Base-by-base conservation (phyloP, 768 basidiomycete genomes). In the Leccinellum rugosiceps region DNA sequence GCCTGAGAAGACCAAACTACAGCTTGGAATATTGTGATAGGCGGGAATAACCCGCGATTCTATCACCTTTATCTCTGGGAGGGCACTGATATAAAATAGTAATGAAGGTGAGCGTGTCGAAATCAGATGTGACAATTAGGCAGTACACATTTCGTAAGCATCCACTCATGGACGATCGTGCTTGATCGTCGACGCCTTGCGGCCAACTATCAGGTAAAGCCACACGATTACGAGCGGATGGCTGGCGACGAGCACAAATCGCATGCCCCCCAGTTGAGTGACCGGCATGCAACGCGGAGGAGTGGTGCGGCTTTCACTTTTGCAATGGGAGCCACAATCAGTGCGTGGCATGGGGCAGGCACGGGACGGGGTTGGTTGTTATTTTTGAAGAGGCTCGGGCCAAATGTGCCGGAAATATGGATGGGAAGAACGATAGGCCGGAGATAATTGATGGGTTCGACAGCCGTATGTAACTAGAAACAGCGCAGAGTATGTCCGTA, bases 51-150 rank as follows among this genome's bases (percentile, higher is more conserved):
- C 49, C 46, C 31, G 53, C 15, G 59, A 50, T 65, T 67, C 64
- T 68, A 60, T 65, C 59, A 47, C 23, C 30, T 50, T 55, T 19
- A 59, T 58, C 53, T 59, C 51, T 61, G 56, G 53, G 52, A 56
- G 50, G 46, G 51, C 21, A 19, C 44, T 38, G 55, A 66, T 56
- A 60, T 59, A 54, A 60, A 50, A 43, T 48, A 50, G 52, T 41
- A 34, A 32, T 50, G 25, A 11, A 49, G 31, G 35, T 25, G 47
- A 44, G 19, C 28, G 15, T 28, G 48, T 48, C 44, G 4, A 30
- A 49, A 43, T 35, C 21, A 45, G 50, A 44, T 43, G 35, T 14
- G 44, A n/a, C 32, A 34, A 17, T 53, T 9, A 45, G n/a, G 10
- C 31, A 35, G 53, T 35, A 46, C 30, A 41, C 6, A 49, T 65